Evolutionary conservation across 495 filamentous ascomycete species (phyloP), one percentile per base, ranked within the genome.

Genomic region (Cladorrhinum samala): DNA sequence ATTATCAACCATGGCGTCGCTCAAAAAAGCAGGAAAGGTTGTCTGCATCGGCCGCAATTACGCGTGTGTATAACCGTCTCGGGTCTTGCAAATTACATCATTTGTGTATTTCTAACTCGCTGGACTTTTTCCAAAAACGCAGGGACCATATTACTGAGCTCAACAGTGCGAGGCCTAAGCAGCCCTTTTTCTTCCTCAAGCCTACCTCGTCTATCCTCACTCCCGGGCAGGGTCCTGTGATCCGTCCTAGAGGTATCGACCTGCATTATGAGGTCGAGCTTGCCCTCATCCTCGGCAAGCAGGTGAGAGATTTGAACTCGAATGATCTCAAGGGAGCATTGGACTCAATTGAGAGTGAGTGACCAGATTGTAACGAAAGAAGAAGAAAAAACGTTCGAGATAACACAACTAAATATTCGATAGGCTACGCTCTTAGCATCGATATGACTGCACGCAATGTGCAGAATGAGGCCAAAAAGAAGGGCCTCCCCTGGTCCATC

Each of bases 181-280:
- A 94, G 66, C 93, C 94, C 5, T 96, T 99, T 73, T 99, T 95
- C 84, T 99, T 99, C 82, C 80, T 96, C 55, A 99, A 99, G 78
- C 94, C 93, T 5, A 66, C 89, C 0, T 83, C 84, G 49, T 84
- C 89, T 16, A 84, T 99, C 56, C 80, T 96, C 1, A 77, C 84
- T 14, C 91, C 91, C 2, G 75, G 77, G 37, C 75, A 77, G 23
- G 91, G 94, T 3, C 87, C 91, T n/a, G 83, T 96, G 36, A 81
- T 95, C 49, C 81, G 84, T 37, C 93, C 93, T 16, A 77, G 71
- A 53, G 92, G 91, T 55, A 83, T 89, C 37, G 85, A 82, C 49
- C 75, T 96, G 41, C 92, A 97, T 72, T 95, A 95, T 76, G 93
- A 99, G 68, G 87, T 97, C 46, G 93, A 99, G 73, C 78, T 99